Conservation (phyloP, 192 early-diverging fungal genomes). For the Linnemannia exigua region DNA sequence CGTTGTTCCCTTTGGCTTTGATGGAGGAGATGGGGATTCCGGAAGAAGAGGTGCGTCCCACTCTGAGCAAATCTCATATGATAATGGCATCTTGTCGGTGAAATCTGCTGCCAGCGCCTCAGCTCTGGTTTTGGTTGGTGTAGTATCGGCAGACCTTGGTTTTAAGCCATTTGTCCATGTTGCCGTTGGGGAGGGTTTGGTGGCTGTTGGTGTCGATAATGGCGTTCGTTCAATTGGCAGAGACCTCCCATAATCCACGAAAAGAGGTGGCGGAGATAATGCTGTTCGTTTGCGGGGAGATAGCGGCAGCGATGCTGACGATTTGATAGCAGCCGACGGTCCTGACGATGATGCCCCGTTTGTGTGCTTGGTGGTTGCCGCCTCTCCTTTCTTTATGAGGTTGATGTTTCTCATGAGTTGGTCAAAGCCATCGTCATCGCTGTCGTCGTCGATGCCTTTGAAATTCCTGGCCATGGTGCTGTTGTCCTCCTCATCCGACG, state of each 20-base stretch:
- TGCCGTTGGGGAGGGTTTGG: neutral
- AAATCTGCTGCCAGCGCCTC: neutral
- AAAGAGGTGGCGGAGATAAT: neutral
- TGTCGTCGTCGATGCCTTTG: neutral
- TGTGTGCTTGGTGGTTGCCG: neutral
- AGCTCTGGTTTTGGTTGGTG: neutral
- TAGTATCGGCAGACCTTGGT: neutral
- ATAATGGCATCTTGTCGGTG: neutral
- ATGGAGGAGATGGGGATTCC: neutral
- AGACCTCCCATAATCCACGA: neutral
- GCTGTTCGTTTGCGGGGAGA: neutral
- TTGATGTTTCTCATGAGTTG: conserved; percentile 2
- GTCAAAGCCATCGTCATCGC: neutral
- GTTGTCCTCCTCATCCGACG: neutral
- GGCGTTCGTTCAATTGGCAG: neutral
- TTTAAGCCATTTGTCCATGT: neutral
- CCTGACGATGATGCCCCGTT: neutral
- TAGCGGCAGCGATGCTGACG: neutral
- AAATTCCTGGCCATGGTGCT: neutral
- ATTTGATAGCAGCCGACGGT: neutral
- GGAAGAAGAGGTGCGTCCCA: neutral
- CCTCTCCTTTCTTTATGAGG: neutral
- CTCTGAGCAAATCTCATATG: neutral
- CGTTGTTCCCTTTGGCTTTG: neutral
- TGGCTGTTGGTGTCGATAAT: neutral